These are phyloP conservation scores for Rhodotorula sp. DNA, from an alignment of 1,284 basidiomycete species.

Conservation along the genomic window DNA sequence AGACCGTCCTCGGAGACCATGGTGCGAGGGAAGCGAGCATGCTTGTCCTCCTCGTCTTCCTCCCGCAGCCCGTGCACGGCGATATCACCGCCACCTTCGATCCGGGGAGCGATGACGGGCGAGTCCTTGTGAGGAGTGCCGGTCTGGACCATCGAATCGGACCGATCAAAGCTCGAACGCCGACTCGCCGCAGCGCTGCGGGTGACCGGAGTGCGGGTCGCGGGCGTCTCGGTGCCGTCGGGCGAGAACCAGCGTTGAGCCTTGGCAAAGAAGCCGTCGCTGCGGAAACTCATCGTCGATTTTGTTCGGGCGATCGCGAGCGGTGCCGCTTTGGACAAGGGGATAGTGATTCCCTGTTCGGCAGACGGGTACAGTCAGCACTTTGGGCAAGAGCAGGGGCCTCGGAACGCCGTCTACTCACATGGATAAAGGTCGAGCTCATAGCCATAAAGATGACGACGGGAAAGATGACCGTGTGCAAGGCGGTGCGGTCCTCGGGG, in stretches of 20 bases:
- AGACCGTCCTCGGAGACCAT: no score
- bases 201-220: neutral
- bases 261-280: neutral
- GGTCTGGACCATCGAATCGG: neutral
- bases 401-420: conserved; percentile 13
- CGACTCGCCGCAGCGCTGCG: neutral
- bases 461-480: conserved; percentile 52
- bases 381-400: no score
- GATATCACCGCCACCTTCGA: neutral
- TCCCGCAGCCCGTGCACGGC: neutral
- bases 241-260: conserved; percentile 1
- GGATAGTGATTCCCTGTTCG: conserved; percentile 40
- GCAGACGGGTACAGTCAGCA: neutral
- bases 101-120: neutral
- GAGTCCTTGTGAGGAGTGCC: neutral
- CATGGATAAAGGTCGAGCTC: conserved; percentile 55
- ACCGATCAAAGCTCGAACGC: neutral
- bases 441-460: conserved; percentile 57
- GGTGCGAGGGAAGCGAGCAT: no score
- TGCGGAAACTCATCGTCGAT: conserved; percentile 7
- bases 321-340: conserved; percentile 31
- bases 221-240: neutral
- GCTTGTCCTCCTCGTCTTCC: no score
- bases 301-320: conserved; percentile 25
- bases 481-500: conserved; percentile 51